These are phyloP conservation scores for Teunomyces gatunensis DNA, from an alignment of 805 yeast genomes.

Conservation along the genomic window DNA sequence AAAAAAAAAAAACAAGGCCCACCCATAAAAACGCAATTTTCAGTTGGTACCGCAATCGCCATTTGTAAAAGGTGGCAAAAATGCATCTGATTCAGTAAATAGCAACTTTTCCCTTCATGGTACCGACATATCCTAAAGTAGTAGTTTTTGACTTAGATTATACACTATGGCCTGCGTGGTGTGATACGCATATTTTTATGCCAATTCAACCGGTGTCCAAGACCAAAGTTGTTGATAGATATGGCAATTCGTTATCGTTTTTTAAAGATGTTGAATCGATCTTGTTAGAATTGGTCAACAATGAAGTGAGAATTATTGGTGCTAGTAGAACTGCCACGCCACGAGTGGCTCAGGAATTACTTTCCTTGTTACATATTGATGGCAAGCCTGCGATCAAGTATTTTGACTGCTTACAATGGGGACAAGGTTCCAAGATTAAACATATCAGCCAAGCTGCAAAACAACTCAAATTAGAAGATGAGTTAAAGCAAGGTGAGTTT, in stretches of 20 bases:
- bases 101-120: neutral
- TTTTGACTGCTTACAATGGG: constrained; percentile 68
- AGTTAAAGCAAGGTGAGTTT: constrained; percentile 41
- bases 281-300: constrained; percentile 47
- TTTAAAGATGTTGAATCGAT: constrained; percentile 70
- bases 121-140: constrained; percentile 33
- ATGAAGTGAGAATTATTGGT: constrained; percentile 53
- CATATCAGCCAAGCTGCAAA: constrained; percentile 54
- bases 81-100: neutral
- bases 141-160: constrained; percentile 76
- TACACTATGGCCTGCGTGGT: constrained; percentile 83
- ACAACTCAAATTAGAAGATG: constrained; percentile 45
- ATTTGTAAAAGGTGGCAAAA: neutral
- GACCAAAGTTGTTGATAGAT: constrained; percentile 45
- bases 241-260: constrained; percentile 55
- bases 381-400: constrained; percentile 49
- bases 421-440: constrained; percentile 56
- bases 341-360: constrained; percentile 63
- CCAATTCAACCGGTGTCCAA: constrained; percentile 37
- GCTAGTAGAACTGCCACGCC: constrained; percentile 85
- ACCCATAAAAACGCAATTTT: neutral
- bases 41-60: no score
- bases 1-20: neutral
- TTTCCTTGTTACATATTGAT: constrained; percentile 51
- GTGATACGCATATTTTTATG: constrained; percentile 66